Percentiles rank a stretch among this genome's conserved stretches.
Evolutionary conservation across 768 basidiomycete species (phyloP).

Genomic region (Mycena venus): DNA sequence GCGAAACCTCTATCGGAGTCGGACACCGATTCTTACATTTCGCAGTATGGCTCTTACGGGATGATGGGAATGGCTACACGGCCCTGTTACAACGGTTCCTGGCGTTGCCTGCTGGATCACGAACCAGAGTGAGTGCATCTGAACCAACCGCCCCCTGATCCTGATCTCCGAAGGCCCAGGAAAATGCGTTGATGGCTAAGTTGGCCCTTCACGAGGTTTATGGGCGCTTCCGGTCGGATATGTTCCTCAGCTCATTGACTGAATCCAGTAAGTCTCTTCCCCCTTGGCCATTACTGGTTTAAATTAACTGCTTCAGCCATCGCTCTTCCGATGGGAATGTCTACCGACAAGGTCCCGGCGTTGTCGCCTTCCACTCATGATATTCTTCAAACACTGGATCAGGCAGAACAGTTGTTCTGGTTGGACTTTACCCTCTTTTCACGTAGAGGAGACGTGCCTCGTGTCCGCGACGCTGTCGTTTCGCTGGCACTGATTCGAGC

Average conservation of each 20-base stretch:
- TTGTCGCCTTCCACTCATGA: conserved; percentile 65
- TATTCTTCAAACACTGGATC: conserved; percentile 70
- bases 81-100: conserved; percentile 69
- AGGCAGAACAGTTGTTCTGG: conserved; percentile 81
- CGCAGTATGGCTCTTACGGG: conserved; percentile 77
- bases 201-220: conserved; percentile 86
- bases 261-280: conserved; percentile 82
- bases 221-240: conserved; percentile 83
- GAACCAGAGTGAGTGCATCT: conserved; percentile 63
- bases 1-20: conserved; percentile 38
- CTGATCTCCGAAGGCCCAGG: conserved; percentile 69
- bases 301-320: conserved; percentile 66
- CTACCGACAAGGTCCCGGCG: conserved; percentile 54
- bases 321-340: conserved; percentile 85
- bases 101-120: conserved; percentile 66
- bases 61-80: conserved; percentile 66
- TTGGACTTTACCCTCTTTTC: conserved; percentile 69
- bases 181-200: conserved; percentile 80
- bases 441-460: conserved; percentile 72
- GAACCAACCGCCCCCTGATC: neutral
- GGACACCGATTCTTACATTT: neutral
- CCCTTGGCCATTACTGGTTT: neutral
- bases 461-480: conserved; percentile 81
- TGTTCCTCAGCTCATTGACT: conserved; percentile 89
- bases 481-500: conserved; percentile 79